Evolutionary conservation across 2,329 filamentous ascomycete species (phyloP).

Genomic region (Hypoxylon sp.): DNA sequence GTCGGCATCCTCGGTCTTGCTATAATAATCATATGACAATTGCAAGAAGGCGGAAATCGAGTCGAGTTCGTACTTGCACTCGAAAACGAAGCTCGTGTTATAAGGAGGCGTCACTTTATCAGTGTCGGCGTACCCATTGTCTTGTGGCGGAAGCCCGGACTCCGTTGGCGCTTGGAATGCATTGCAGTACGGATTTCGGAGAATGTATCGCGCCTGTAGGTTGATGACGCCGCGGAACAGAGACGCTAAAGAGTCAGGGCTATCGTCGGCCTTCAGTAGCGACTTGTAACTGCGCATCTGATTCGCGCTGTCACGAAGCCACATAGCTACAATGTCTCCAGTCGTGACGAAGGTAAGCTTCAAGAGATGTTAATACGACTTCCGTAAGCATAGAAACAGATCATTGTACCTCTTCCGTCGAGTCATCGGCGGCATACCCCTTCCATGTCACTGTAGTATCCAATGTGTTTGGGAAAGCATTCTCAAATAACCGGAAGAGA

Average conservation of each 20-base stretch:
- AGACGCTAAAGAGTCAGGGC: conserved; percentile 71
- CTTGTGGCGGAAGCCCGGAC: conserved; percentile 71
- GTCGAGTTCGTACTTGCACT: conserved; percentile 89
- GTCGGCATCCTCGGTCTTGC: conserved; percentile 72
- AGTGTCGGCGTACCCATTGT: conserved; percentile 70
- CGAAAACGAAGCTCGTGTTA: conserved; percentile 76
- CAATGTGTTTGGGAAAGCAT: conserved; percentile 80
- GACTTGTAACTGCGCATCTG: conserved; percentile 81
- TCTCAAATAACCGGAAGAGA: conserved; percentile 77
- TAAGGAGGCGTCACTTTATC: conserved; percentile 74
- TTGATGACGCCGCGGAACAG: conserved; percentile 82
- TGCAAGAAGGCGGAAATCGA: conserved; percentile 82
- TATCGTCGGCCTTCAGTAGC: conserved; percentile 67
- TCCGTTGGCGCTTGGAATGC: conserved; percentile 91
- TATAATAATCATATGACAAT: conserved; percentile 78
- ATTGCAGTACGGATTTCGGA: conserved; percentile 86
- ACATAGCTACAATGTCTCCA: conserved; percentile 92
- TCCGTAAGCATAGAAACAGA: conserved; percentile 59
- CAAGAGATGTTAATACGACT: conserved; percentile 15
- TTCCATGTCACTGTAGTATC: conserved; percentile 80
- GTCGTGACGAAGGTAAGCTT: conserved; percentile 84
- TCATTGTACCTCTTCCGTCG: conserved; percentile 73
- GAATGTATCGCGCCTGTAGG: conserved; percentile 78
- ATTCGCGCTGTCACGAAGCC: conserved; percentile 89
- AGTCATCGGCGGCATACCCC: conserved; percentile 68